These are phyloP conservation scores for Penicillium desertorum DNA, from an alignment of 495 filamentous ascomycete species.

Conservation along the genomic window DNA sequence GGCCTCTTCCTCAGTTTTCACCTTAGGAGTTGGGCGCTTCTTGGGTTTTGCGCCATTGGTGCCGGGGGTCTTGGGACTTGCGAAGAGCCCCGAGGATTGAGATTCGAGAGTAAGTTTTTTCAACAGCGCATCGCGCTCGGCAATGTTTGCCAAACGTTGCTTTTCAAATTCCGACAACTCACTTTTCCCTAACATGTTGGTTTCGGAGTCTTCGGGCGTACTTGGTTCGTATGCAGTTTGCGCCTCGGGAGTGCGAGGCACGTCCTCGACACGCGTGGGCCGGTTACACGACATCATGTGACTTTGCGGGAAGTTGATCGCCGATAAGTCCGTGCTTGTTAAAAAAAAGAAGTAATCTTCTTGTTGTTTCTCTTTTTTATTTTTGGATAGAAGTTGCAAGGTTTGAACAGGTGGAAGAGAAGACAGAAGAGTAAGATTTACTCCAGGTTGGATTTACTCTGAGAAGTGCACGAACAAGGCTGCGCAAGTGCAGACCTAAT, in stretches of 20 bases:
- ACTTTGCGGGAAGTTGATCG: slow-evolving; percentile 5
- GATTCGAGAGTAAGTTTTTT: slow-evolving; percentile 55
- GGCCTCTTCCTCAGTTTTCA: slow-evolving; percentile 47
- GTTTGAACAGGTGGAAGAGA: neutral
- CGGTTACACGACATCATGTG: slow-evolving; percentile 8
- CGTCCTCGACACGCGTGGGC: slow-evolving; percentile 6
- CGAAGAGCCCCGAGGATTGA: slow-evolving; percentile 53
- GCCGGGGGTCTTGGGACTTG: slow-evolving; percentile 31
- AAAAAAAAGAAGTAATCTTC: neutral
- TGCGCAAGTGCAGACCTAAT: neutral
- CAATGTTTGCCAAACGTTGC: slow-evolving; percentile 70
- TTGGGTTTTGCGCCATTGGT: slow-evolving; percentile 38
- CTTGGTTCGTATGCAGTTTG: neutral
- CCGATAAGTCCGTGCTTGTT: neutral
- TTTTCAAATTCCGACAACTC: slow-evolving; percentile 66
- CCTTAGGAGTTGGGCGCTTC: slow-evolving; percentile 50
- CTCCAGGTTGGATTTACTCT: neutral
- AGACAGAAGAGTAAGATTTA: no score
- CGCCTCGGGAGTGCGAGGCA: slow-evolving; percentile 3
- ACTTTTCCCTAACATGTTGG: slow-evolving; percentile 15
- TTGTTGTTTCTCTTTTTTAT: neutral
- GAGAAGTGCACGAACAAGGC: neutral
- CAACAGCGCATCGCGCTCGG: slow-evolving; percentile 69
- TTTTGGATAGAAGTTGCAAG: neutral
- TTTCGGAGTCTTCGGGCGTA: neutral